A percentile compares a stretch with the other conserved stretches of the same genome.
Evolutionary conservation across 2,329 filamentous ascomycete genomes (phyloP).

Genomic region (Alternaria ethzedia): DNA sequence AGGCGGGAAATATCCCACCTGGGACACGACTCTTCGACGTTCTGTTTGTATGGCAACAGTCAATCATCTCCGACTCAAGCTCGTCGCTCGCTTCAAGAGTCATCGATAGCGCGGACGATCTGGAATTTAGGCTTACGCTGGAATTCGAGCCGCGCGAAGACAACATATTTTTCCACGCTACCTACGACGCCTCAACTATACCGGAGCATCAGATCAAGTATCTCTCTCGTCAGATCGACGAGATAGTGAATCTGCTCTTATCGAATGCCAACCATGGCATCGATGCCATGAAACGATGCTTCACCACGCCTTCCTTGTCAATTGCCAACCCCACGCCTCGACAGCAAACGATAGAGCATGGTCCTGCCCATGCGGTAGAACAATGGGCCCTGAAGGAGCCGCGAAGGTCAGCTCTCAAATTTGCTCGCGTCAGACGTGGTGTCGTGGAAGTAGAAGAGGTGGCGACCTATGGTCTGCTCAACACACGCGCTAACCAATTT

Average conservation of each 20-base stretch:
- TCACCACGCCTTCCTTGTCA: slow-evolving; percentile 43
- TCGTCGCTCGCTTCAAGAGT: slow-evolving; percentile 57
- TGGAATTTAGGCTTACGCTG: slow-evolving; percentile 78
- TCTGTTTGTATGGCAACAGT: slow-evolving; percentile 86
- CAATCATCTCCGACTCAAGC: slow-evolving; percentile 52
- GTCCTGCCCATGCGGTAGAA: slow-evolving; percentile 60
- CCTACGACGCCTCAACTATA: slow-evolving; percentile 62
- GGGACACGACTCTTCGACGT: slow-evolving; percentile 73
- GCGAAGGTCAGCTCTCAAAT: slow-evolving; percentile 66
- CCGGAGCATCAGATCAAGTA: slow-evolving; percentile 61
- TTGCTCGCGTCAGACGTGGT: slow-evolving; percentile 58
- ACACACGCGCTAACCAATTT: slow-evolving; percentile 67
- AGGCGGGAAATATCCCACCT: slow-evolving; percentile 61
- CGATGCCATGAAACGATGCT: slow-evolving; percentile 25
- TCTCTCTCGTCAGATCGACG: slow-evolving; percentile 68
- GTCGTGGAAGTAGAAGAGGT: slow-evolving; percentile 44
- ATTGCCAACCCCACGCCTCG: slow-evolving; percentile 50
- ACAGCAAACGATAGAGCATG: slow-evolving; percentile 22
- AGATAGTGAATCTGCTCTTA: slow-evolving; percentile 56
- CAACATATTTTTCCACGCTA: slow-evolving; percentile 59
- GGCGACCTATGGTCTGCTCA: slow-evolving; percentile 70
- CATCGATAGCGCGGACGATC: slow-evolving; percentile 68
- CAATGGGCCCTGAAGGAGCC: slow-evolving; percentile 57
- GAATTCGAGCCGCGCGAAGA: slow-evolving; percentile 71
- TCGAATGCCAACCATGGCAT: slow-evolving; percentile 44